phyloP scores from a whole-genome alignment of 495 filamentous ascomycete genomes.

The Neurospora sp. region DNA sequence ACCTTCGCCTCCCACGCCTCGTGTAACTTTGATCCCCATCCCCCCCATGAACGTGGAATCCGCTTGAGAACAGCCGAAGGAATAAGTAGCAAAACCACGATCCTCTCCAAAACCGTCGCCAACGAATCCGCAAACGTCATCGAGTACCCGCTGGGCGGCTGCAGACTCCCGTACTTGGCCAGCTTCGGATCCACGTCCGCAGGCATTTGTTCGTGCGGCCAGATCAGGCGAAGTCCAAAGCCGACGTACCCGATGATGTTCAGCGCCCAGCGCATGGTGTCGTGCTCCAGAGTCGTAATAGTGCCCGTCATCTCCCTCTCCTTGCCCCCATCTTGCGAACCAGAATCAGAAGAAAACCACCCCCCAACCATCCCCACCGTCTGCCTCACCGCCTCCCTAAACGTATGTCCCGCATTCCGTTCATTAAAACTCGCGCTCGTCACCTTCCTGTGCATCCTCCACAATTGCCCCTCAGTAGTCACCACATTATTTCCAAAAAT shows the following conservation, averaged over 20 bases:
- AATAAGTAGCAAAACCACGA: slow-evolving; percentile 42
- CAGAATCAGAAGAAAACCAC: slow-evolving; percentile 27
- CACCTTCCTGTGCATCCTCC: slow-evolving; percentile 59
- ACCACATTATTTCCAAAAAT: slow-evolving; percentile 58
- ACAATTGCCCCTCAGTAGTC: slow-evolving; percentile 49
- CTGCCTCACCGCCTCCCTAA: slow-evolving; percentile 48
- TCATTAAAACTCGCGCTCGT: slow-evolving; percentile 60
- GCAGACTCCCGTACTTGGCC: slow-evolving; percentile 32
- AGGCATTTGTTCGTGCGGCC: slow-evolving; percentile 38
- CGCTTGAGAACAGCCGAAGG: slow-evolving; percentile 36
- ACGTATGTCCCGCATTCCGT: slow-evolving; percentile 58
- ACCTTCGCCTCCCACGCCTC: slow-evolving; percentile 38
- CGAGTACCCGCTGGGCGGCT: slow-evolving; percentile 41
- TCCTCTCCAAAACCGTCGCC: slow-evolving; percentile 37
- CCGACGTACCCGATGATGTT: slow-evolving; percentile 60
- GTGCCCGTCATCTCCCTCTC: slow-evolving; percentile 21
- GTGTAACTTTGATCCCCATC: not conserved
- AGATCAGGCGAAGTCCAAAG: slow-evolving; percentile 49
- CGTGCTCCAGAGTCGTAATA: slow-evolving; percentile 40
- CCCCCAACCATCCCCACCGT: slow-evolving; percentile 42
- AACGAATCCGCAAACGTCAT: slow-evolving; percentile 52
- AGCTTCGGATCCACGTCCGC: slow-evolving; percentile 27
- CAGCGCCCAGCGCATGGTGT: slow-evolving; percentile 53
- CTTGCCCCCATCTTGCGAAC: not conserved
- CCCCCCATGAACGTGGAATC: slow-evolving; percentile 2